Evolutionary conservation across 495 filamentous ascomycete species (phyloP).

Genomic region (Astrothelium macrocarpum): DNA sequence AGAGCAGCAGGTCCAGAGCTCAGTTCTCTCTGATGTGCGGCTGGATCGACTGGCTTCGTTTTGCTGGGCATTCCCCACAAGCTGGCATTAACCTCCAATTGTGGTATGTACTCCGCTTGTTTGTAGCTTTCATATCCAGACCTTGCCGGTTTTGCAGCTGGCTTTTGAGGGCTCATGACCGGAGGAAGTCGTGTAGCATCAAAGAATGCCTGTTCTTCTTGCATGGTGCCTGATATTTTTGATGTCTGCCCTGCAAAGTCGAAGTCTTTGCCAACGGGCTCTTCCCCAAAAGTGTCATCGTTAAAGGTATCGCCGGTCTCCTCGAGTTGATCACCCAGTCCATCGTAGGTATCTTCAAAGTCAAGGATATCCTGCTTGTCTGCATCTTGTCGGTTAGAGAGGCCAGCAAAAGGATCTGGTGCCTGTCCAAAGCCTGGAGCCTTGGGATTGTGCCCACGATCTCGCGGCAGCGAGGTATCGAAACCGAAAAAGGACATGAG

Average conservation of each 20-base stretch:
- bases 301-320: slow-evolving; percentile 94
- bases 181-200: slow-evolving; percentile 30
- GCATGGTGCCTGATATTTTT: slow-evolving; percentile 69
- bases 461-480: slow-evolving; percentile 55
- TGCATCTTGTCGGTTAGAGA: slow-evolving; percentile 43
- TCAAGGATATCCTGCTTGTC: slow-evolving; percentile 69
- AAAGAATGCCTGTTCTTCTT: slow-evolving; percentile 79
- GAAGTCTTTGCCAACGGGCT: slow-evolving; percentile 70
- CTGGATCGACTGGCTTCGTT: slow-evolving; percentile 29
- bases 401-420: slow-evolving; percentile 80
- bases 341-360: slow-evolving; percentile 98
- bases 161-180: slow-evolving; percentile 32
- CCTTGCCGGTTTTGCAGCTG: slow-evolving; percentile 48
- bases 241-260: slow-evolving; percentile 94
- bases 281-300: slow-evolving; percentile 88
- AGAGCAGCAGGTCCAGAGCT: slow-evolving; percentile 12
- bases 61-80: slow-evolving; percentile 75
- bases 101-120: slow-evolving; percentile 63
- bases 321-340: slow-evolving; percentile 81
- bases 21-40: slow-evolving; percentile 25
- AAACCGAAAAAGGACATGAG: slow-evolving; percentile 85
- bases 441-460: slow-evolving; percentile 45
- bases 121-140: slow-evolving; percentile 86
- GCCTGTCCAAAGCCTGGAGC: slow-evolving; percentile 70
- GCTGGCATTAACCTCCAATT: slow-evolving; percentile 83